Evolutionary conservation across 2,329 filamentous ascomycete species (phyloP).

Genomic region (Aspergillus arachidicola): DNA sequence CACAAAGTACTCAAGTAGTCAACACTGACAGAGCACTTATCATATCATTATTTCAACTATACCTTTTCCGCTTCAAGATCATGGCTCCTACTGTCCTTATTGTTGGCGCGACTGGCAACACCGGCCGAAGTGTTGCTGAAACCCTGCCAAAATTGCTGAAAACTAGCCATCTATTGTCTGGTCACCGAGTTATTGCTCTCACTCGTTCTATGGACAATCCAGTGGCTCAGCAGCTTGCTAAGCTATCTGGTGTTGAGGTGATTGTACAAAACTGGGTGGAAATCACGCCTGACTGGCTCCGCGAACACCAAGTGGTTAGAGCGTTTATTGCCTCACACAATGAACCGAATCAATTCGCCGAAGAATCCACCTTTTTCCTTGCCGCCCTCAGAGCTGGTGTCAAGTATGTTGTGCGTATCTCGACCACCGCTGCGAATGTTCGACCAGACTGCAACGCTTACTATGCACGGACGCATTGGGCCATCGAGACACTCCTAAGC

Average conservation of each 20-base stretch:
- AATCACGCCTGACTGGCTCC: conserved; percentile 46
- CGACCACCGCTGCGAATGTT: conserved; percentile 42
- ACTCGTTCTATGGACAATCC: conserved; percentile 33
- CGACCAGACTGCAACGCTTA: conserved; percentile 38
- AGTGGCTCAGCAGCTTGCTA: conserved; percentile 29
- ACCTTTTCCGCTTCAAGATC: neutral
- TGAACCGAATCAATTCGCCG: conserved; percentile 42
- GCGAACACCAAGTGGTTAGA: conserved; percentile 35
- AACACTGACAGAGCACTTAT: neutral
- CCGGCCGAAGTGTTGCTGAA: conserved; percentile 32
- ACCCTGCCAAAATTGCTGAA: conserved; percentile 29
- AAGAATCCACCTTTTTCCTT: conserved; percentile 43
- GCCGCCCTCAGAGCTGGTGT: conserved; percentile 40
- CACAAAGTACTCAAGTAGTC: neutral
- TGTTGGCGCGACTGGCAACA: conserved; percentile 44
- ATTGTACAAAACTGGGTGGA: conserved; percentile 41
- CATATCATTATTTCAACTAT: neutral
- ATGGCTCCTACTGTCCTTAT: conserved; percentile 42
- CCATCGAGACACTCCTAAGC: conserved; percentile 42
- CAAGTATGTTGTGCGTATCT: conserved; percentile 48
- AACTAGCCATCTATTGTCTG: conserved; percentile 15
- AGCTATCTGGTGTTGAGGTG: conserved; percentile 38
- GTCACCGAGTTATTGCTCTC: conserved; percentile 33
- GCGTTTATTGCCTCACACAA: conserved; percentile 47
- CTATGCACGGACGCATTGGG: conserved; percentile 46